A percentile compares a stretch with the other conserved stretches of the same genome.
Evolutionary conservation across 2,329 filamentous ascomycete genomes (phyloP).

Genomic region (Knoxdaviesia proteae): DNA sequence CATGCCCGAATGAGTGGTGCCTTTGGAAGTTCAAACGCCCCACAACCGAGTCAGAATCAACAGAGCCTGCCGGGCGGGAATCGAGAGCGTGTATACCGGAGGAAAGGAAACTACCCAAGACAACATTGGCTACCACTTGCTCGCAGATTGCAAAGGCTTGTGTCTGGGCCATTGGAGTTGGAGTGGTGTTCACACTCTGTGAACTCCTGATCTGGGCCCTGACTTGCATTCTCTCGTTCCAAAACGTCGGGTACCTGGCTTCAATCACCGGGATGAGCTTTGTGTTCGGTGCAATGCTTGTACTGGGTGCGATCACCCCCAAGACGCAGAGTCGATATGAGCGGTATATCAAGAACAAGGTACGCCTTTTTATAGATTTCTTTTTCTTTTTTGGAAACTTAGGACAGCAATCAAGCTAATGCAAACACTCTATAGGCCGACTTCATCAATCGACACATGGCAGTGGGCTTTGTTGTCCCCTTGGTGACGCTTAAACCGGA

Average conservation of each 20-base stretch:
- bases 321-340: constrained; percentile 5
- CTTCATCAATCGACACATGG: constrained; percentile 28
- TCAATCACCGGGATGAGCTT: constrained; percentile 26
- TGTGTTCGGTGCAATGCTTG: constrained; percentile 16
- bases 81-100: no score
- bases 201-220: constrained; percentile 26
- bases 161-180: constrained; percentile 11
- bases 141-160: no score
- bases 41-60: no score
- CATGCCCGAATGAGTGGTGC: no score
- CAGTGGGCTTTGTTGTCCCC: constrained; percentile 27
- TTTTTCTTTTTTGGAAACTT: neutral
- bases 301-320: constrained; percentile 6
- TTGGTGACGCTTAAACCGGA: constrained; percentile 22
- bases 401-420: neutral
- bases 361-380: neutral
- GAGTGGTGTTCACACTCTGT: constrained; percentile 17
- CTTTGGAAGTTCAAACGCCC: no score
- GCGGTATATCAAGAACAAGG: no score
- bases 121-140: no score
- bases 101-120: no score
- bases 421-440: constrained; percentile 18
- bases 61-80: no score
- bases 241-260: constrained; percentile 20
- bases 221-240: constrained; percentile 13